Evolutionary conservation across 1,284 basidiomycete species (phyloP), one percentile per base, ranked within the genome.

Genomic region (Neotropicomus parvogracilis): DNA sequence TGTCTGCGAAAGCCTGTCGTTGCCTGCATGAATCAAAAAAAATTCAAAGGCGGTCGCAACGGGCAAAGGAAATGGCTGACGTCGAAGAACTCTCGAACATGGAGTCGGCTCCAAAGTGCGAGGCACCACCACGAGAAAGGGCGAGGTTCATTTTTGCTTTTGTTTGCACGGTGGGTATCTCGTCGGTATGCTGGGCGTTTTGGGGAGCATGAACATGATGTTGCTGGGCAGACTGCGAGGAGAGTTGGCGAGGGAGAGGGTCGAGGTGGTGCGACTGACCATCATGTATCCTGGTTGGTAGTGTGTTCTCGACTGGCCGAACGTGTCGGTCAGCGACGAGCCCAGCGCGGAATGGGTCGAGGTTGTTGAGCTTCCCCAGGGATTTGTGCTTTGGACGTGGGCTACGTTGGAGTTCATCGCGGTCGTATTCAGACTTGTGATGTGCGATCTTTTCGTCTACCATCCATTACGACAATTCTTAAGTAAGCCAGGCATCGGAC

Each of bases 221-320:
- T 62, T 83, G 83, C 10, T 77, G 79, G 14, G 75, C 70, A 36
- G 81, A 84, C 84, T 83, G 49, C 33, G 19, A 53, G 11, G 42
- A 32, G 31, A 26, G 36, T 43, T 4, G 20, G 40, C 16, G 27
- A 34, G 33, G 24, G 17, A 35, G 46, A 50, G 34, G 35, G n/a
- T 19, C 5, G 27, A 27, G 16, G n/a, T 8, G 49, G n/a, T 4
- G 1, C 33, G 29, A 66, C 63, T 50, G 41, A 86, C 85, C 80
- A 88, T 78, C 44, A 88, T 72, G 65, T 88, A 88, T 3, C 85
- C 85, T 35, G 83, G 72, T 56, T 88, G 85, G 62, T 88, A 88
- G 55, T 84, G 83, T 42, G 80, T 80, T 53, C 83, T 74, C 3
- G 83, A 80, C 65, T 85, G 83, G 2, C 79, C 73, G 44, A 88